Conservation (phyloP, 352 stramenopile genomes). For the Phytophthora pini region DNA sequence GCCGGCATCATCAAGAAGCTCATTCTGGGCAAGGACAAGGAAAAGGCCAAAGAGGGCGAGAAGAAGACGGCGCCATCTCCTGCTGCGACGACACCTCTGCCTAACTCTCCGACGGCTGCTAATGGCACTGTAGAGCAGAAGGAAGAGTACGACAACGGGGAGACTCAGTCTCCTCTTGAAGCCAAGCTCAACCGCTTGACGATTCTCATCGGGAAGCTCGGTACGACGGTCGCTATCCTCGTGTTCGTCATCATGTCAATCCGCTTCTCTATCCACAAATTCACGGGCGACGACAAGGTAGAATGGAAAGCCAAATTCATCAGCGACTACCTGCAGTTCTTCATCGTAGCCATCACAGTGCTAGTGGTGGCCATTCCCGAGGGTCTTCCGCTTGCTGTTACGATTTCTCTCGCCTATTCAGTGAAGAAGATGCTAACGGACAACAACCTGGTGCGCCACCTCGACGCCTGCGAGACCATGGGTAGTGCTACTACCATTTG, state of each 20-base stretch:
- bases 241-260: conserved; percentile 85
- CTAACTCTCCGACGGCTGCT: conserved; percentile 36
- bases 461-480: conserved; percentile 93
- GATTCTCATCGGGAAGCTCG: conserved; percentile 86
- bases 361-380: conserved; percentile 98
- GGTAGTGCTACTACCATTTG: conserved; percentile 96
- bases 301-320: conserved; percentile 62
- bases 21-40: conserved; percentile 77
- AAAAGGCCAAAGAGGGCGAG: conserved; percentile 56
- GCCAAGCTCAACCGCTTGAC: conserved; percentile 87
- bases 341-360: conserved; percentile 89
- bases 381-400: conserved; percentile 97
- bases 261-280: conserved; percentile 72
- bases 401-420: conserved; percentile 96
- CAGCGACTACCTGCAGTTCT: conserved; percentile 80
- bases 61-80: conserved; percentile 23
- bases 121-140: conserved; percentile 84
- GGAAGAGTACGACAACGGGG: conserved; percentile 66
- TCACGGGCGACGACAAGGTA: conserved; percentile 44
- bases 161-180: conserved; percentile 79
- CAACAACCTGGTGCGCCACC: conserved; percentile 90
- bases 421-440: conserved; percentile 93
- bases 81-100: conserved; percentile 14
- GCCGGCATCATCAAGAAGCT: conserved; percentile 94
- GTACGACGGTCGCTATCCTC: conserved; percentile 69